Conservation (phyloP, 2,329 filamentous ascomycete species). For the Sarocladium oryzae region DNA sequence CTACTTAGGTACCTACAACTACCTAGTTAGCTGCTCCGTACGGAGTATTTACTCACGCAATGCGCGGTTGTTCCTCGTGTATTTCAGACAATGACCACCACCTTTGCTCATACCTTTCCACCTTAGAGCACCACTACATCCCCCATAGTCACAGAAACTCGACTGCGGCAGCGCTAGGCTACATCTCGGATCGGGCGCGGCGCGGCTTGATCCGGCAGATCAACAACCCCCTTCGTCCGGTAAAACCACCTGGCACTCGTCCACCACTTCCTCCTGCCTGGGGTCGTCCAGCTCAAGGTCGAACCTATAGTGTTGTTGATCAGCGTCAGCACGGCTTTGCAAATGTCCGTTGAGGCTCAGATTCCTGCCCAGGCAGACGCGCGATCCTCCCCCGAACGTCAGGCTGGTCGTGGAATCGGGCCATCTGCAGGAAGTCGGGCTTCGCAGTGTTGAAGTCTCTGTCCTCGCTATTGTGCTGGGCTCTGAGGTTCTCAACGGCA, state of each 20-base stretch:
- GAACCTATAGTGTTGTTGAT: conserved; percentile 36
- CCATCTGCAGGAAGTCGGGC: conserved; percentile 27
- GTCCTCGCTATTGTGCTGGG: conserved; percentile 21
- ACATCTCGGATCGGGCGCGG: too few relatives aligned
- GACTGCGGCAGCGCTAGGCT: too few relatives aligned
- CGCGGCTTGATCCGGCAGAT: conserved; percentile 12
- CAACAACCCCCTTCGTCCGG: conserved; percentile 14
- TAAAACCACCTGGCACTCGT: conserved; percentile 16
- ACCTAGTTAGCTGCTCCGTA: too few relatives aligned
- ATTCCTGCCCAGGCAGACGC: conserved; percentile 28
- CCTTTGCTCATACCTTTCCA: too few relatives aligned
- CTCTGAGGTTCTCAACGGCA: conserved; percentile 21
- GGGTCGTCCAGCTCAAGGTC: conserved; percentile 27
- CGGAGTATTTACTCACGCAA: too few relatives aligned
- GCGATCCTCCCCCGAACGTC: conserved; percentile 26
- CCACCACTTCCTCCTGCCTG: conserved; percentile 15
- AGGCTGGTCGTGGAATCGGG: conserved; percentile 28
- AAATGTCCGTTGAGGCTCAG: conserved; percentile 26
- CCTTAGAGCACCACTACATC: too few relatives aligned
- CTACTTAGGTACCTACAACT: too few relatives aligned
- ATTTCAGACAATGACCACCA: too few relatives aligned
- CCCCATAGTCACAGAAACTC: too few relatives aligned
- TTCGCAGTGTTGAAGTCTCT: conserved; percentile 20
- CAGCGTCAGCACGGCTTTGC: conserved; percentile 35
- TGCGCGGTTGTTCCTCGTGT: too few relatives aligned